Base-by-base conservation (phyloP, 192 early-diverging fungal genomes). In the Entomortierella lignicola region DNA sequence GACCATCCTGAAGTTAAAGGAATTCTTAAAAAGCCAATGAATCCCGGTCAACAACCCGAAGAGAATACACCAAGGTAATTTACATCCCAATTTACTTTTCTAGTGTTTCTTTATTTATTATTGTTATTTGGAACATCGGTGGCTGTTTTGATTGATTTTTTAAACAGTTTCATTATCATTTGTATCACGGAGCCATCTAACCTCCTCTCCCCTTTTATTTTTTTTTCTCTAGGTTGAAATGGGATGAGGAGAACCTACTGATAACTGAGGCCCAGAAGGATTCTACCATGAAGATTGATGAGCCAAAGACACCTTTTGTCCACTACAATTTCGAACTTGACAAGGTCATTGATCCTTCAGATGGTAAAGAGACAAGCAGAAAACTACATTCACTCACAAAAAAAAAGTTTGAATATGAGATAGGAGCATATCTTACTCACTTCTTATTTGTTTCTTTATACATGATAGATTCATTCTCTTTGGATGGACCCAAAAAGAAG, bases 301-400 rank as follows among this genome's bases (percentile, higher is more conserved):
- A 99, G 74, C 97, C 96, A 26, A 95, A 94, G 82, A 99, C 98
- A 1, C 98, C 98, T 0, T 99, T 85, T 63, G 93, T 99, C 60
- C 91, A 90, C 60, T 98, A 98, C 81, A 89, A 98, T 73, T 82
- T 85, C 1, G 91, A 90, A 25, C 91, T 85, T 0, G 94, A 97
- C 63, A 89, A 92, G 57, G 86, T 92, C 11, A 83, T 92, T 55
- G 84, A 87, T 55, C 54, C 86, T 41, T 83, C 83, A 56, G 83
- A 85, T 84, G 82, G 34, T 62, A 17, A 55, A 25, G 50, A n/a
- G 18, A 18, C 50, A n/a, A 25, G 7, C n/a, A 21, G 20, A 52
- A n/a, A 25, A 52, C 50, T n/a, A n/a, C n/a, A n/a, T n/a, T n/a
- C n/a, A n/a, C n/a, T n/a, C n/a, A n/a, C n/a, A n/a, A n/a, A n/a